Percentiles rank a stretch among this genome's conserved stretches.
Evolutionary conservation across 2,329 filamentous ascomycete species (phyloP).

Genomic region (Botrytis tulipae): DNA sequence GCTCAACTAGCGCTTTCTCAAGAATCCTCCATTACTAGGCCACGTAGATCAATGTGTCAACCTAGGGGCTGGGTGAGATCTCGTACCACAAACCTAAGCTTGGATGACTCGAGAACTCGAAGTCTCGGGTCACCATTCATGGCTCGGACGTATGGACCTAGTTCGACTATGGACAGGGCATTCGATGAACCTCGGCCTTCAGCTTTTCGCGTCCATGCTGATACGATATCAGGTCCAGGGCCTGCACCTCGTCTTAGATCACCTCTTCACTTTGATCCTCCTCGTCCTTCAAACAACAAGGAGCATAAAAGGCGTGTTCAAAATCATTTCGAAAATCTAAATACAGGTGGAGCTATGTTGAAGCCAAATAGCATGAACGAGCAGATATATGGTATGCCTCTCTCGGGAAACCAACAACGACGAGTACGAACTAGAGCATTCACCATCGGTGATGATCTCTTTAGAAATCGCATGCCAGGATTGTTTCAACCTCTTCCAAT

Average conservation of each 20-base stretch:
- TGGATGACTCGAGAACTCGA: slow-evolving; percentile 21
- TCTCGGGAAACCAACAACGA: slow-evolving; percentile 27
- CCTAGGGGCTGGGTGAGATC: slow-evolving; percentile 7
- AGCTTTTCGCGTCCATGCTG: slow-evolving; percentile 23
- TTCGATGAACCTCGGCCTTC: slow-evolving; percentile 26
- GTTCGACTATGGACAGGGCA: slow-evolving; percentile 42
- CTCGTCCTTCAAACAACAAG: slow-evolving; percentile 30
- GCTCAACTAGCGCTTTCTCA: slow-evolving; percentile 52
- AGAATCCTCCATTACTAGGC: neutral
- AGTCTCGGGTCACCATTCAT: slow-evolving; percentile 44
- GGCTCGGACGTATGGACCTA: slow-evolving; percentile 60
- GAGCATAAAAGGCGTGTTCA: slow-evolving; percentile 38
- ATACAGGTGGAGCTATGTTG: slow-evolving; percentile 30
- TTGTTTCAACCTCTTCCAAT: slow-evolving; percentile 26
- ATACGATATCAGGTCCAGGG: slow-evolving; percentile 15
- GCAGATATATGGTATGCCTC: slow-evolving; percentile 34
- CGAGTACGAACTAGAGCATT: slow-evolving; percentile 39
- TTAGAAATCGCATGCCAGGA: slow-evolving; percentile 26
- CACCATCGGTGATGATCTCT: slow-evolving; percentile 37
- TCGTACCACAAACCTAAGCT: slow-evolving; percentile 1
- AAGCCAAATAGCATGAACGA: slow-evolving; percentile 37
- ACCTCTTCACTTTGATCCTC: slow-evolving; percentile 33
- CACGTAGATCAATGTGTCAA: slow-evolving; percentile 1
- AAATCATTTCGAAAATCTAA: slow-evolving; percentile 33
- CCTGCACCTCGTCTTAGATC: slow-evolving; percentile 31